Conservation (phyloP, 2,329 filamentous ascomycete genomes). For the Scedosporium apiospermum region DNA sequence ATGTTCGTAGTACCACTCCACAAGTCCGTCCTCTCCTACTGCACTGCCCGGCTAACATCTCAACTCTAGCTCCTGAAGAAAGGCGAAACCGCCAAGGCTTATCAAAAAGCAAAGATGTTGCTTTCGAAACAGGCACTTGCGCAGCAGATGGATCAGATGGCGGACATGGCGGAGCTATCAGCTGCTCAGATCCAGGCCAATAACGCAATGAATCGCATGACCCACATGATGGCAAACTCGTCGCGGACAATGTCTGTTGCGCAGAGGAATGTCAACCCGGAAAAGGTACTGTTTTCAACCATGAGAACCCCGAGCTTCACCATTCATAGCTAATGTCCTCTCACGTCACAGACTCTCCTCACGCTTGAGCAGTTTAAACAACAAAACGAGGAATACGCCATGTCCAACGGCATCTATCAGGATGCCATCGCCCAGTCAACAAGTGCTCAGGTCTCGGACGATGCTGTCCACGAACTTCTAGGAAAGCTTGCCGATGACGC, state of each 20-base stretch:
- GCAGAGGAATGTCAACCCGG: conserved; percentile 49
- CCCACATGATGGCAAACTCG: conserved; percentile 52
- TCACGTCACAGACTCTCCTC: conserved; percentile 36
- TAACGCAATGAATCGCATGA: conserved; percentile 57
- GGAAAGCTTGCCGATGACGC: conserved; percentile 81
- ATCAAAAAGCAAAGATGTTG: conserved; percentile 54
- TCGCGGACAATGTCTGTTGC: conserved; percentile 48
- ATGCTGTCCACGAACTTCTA: conserved; percentile 79
- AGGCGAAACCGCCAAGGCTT: conserved; percentile 53
- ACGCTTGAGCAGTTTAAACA: conserved; percentile 52
- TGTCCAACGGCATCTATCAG: conserved; percentile 68
- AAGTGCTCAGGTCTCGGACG: conserved; percentile 61
- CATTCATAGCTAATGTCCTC: background rate
- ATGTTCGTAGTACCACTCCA: conserved; percentile 18
- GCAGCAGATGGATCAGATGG: conserved; percentile 54
- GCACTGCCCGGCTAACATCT: background rate
- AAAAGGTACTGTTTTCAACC: conserved; percentile 30
- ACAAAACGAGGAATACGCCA: conserved; percentile 55
- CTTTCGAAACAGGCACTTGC: conserved; percentile 53
- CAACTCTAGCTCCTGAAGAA: conserved; percentile 41
- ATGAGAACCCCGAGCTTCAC: background rate
- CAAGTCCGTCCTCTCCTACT: background rate
- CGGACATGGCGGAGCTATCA: conserved; percentile 53
- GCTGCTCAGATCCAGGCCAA: conserved; percentile 55
- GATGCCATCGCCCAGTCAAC: conserved; percentile 76